Conservation (phyloP, 768 basidiomycete species). For the Kondoa subrosea region DNA sequence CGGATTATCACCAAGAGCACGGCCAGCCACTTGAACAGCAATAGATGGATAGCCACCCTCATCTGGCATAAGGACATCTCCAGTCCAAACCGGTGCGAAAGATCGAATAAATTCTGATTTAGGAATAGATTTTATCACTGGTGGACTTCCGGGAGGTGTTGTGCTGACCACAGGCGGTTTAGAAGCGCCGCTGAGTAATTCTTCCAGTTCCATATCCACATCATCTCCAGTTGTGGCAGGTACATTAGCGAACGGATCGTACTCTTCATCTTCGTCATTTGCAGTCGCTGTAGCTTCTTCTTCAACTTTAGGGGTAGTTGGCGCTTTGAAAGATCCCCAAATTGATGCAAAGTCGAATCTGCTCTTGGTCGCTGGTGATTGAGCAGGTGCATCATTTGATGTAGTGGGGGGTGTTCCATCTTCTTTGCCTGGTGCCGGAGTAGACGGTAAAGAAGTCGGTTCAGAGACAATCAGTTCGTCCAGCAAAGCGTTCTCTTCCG, state of each 20-base stretch:
- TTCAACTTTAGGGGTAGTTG: conserved; percentile 17
- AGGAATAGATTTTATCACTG: conserved; percentile 2
- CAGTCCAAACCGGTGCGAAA: conserved; percentile 21
- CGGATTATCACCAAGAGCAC: conserved; percentile 43
- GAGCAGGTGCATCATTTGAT: background rate
- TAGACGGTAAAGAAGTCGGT: background rate
- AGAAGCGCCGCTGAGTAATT: conserved; percentile 46
- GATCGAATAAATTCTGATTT: conserved; percentile 4
- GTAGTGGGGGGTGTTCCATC: background rate
- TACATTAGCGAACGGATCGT: conserved; percentile 19
- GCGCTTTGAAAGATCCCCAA: conserved; percentile 23
- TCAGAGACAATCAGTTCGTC: background rate
- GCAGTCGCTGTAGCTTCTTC: conserved; percentile 3
- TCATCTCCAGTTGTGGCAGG: conserved; percentile 25
- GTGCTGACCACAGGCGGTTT: background rate
- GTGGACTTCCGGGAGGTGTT: background rate
- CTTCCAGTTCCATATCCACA: conserved; percentile 63
- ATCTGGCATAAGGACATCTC: conserved; percentile 31
- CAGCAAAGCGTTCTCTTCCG: background rate
- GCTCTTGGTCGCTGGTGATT: conserved; percentile 5
- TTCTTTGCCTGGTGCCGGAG: background rate
- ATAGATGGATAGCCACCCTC: conserved; percentile 45
- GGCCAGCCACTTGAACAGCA: conserved; percentile 66
- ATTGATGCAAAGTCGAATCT: conserved; percentile 26
- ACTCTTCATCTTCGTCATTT: conserved; percentile 10